Evolutionary conservation across 2,329 filamentous ascomycete species (phyloP).

Genomic region (Phyllosticta citriasiana): DNA sequence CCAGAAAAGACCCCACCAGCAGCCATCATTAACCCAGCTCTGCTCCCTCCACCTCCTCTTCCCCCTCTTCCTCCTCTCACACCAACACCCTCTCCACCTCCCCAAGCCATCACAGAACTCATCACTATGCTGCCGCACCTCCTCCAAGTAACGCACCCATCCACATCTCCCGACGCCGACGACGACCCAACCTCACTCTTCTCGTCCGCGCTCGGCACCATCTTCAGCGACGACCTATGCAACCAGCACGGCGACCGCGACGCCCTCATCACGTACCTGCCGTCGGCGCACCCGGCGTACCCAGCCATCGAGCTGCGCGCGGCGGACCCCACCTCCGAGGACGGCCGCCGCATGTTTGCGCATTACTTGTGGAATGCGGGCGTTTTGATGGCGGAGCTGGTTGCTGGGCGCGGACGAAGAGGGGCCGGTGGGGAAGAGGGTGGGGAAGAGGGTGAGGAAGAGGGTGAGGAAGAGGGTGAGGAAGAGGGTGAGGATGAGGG

Average conservation of each 20-base stretch:
- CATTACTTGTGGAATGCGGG: constrained; percentile 66
- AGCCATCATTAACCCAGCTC: neutral
- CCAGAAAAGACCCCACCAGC: neutral
- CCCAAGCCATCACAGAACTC: neutral
- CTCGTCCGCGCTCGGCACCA: constrained; percentile 47
- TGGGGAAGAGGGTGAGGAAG: constrained; percentile 3
- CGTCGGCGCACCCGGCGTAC: constrained; percentile 24
- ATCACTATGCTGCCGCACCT: neutral
- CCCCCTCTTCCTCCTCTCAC: neutral
- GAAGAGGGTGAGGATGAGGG: constrained; percentile 16
- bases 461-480: constrained; percentile 16
- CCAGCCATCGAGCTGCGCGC: constrained; percentile 29
- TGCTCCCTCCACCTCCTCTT: no score
- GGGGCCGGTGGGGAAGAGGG: constrained; percentile 15
- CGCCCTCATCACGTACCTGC: constrained; percentile 47
- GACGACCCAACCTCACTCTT: constrained; percentile 52
- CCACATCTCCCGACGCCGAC: constrained; percentile 11
- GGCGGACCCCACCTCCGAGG: constrained; percentile 40
- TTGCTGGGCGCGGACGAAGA: constrained; percentile 22
- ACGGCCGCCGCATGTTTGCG: constrained; percentile 52
- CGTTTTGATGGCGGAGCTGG: constrained; percentile 35
- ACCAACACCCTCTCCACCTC: neutral
- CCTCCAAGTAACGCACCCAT: neutral
- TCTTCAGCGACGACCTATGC: constrained; percentile 58
- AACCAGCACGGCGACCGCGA: constrained; percentile 54